Evolutionary conservation across 495 filamentous ascomycete genomes (phyloP).

Genomic region (Penicillium pancosmium): DNA sequence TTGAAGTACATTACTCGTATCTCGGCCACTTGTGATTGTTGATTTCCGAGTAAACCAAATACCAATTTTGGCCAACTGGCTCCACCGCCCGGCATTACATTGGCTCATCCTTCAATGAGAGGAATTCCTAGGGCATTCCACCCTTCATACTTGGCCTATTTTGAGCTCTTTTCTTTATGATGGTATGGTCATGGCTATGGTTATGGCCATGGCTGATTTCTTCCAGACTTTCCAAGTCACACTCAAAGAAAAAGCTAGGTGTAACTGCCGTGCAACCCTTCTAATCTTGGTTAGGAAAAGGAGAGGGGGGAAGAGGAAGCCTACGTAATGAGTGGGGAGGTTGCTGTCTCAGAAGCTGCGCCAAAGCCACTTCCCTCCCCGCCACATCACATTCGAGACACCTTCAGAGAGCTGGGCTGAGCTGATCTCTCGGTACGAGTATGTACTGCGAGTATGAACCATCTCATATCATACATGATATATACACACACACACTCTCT

Average conservation of each 20-base stretch:
- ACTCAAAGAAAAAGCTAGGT: neutral
- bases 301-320: neutral
- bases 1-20: no score
- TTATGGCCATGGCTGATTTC: no score
- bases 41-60: conserved; percentile 21
- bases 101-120: conserved; percentile 6
- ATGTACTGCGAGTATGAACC: no score
- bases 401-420: neutral
- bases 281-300: neutral
- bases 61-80: conserved; percentile 11
- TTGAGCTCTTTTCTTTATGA: neutral
- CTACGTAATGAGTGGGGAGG: conserved; percentile 4
- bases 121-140: conserved; percentile 15
- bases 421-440: no score
- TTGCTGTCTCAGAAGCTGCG: neutral
- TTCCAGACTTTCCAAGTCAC: neutral
- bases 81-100: conserved; percentile 18
- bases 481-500: no score
- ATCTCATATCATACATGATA: no score
- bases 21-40: neutral
- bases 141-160: conserved; percentile 16
- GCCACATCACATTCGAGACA: neutral
- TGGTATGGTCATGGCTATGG: neutral
- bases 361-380: conserved; percentile 5
- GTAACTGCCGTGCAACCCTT: neutral